These are phyloP conservation scores for Moniliophthora roreri DNA, from an alignment of 1,284 basidiomycete species.

Conservation along the genomic window DNA sequence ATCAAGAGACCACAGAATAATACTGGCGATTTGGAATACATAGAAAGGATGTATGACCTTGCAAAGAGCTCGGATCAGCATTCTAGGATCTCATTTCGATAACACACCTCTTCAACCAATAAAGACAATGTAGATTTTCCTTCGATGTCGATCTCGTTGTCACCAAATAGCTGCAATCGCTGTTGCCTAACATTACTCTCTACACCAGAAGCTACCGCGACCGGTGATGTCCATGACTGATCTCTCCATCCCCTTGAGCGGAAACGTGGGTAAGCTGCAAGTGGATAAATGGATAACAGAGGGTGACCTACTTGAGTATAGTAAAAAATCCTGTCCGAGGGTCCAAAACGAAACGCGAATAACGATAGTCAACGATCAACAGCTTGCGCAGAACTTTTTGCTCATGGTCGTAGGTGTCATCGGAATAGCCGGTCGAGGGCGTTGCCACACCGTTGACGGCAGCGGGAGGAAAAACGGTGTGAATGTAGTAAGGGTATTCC, in stretches of 20 bases:
- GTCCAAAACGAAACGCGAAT: conserved; percentile 90
- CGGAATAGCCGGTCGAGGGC: conserved; percentile 22
- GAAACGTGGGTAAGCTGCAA: not conserved
- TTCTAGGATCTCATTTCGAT: conserved; percentile 3
- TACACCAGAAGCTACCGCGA: conserved; percentile 67
- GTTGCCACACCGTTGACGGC: conserved; percentile 15
- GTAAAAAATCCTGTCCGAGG: conserved; percentile 81
- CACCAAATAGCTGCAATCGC: conserved; percentile 77
- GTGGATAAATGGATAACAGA: conserved; percentile 6
- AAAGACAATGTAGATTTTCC: conserved; percentile 83
- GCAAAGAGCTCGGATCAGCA: conserved; percentile 13
- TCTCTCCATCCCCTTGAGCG: conserved; percentile 88
- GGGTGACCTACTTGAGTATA: conserved; percentile 67
- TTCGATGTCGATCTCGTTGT: conserved; percentile 90
- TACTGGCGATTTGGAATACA: conserved; percentile 97
- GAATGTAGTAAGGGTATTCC: conserved; percentile 74
- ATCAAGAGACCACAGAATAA: conserved; percentile 92
- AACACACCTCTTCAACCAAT: conserved; percentile 86
- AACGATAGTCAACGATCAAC: conserved; percentile 77
- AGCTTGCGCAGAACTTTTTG: conserved; percentile 48
- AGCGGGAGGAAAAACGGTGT: conserved; percentile 68
- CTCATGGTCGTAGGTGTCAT: conserved; percentile 27
- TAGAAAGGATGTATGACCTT: conserved; percentile 95
- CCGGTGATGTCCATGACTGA: conserved; percentile 67
- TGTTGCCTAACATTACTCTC: conserved; percentile 56